phyloP scores from a whole-genome alignment of 2,329 filamentous ascomycete genomes.

The Plectosphaerella plurivora region DNA sequence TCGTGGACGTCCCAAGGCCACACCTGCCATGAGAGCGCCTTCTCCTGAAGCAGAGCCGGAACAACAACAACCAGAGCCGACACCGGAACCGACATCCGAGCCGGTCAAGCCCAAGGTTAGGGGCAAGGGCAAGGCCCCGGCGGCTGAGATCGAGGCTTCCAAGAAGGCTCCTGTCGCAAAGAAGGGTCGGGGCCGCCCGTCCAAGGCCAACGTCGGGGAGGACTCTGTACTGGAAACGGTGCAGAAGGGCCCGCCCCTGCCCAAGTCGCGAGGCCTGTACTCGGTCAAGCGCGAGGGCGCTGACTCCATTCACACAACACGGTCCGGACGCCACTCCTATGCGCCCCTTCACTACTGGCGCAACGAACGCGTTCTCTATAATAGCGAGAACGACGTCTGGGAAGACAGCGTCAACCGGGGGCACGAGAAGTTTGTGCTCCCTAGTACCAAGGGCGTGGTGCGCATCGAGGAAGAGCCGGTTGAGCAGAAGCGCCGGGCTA shows the following conservation, averaged over 20 bases:
- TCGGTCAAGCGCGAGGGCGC: constrained; percentile 44
- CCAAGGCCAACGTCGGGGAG: constrained; percentile 39
- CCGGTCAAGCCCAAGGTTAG: constrained; percentile 13
- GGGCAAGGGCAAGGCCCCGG: constrained; percentile 18
- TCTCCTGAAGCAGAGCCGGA: background rate
- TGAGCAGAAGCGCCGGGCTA: constrained; percentile 11
- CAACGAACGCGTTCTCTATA: constrained; percentile 73
- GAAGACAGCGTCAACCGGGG: constrained; percentile 10
- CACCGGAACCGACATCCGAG: constrained; percentile 5
- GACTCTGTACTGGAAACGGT: constrained; percentile 40
- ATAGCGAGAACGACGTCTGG: constrained; percentile 49
- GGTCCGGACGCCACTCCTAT: constrained; percentile 74
- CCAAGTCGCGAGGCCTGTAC: constrained; percentile 49
- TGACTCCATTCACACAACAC: constrained; percentile 54
- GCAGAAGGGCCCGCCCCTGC: constrained; percentile 51
- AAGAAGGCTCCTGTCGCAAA: background rate
- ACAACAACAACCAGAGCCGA: background rate
- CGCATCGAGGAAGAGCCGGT: constrained; percentile 61
- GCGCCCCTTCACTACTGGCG: constrained; percentile 82
- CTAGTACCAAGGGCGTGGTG: constrained; percentile 72
- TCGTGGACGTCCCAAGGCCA: constrained; percentile 7
- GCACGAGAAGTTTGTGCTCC: constrained; percentile 50
- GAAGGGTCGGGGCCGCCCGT: constrained; percentile 19
- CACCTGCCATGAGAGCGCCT: background rate
- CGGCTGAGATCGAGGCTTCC: background rate